Percentiles rank a stretch among this genome's conserved stretches.
Conservation (phyloP, 208 protist genomes). For the Histomonas meleagridis region DNA sequence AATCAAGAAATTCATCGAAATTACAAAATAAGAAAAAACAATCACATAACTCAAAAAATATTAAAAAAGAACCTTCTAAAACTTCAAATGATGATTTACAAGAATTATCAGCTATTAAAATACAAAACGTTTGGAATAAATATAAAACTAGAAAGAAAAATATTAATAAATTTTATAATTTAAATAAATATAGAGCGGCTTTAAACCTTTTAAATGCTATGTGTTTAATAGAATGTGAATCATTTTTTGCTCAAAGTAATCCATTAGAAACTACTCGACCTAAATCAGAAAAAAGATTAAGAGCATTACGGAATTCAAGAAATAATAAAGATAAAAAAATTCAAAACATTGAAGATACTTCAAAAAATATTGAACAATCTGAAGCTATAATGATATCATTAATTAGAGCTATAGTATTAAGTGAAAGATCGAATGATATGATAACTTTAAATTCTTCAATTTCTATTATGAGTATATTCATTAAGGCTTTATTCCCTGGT, state of each 20-base stretch:
- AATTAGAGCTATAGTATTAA: background rate
- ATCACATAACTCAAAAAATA: background rate
- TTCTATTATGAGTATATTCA: background rate
- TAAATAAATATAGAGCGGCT: constrained; percentile 7
- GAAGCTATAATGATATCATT: background rate
- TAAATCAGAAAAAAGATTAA: no score
- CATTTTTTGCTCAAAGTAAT: no score
- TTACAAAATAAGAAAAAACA: background rate
- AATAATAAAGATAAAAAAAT: background rate
- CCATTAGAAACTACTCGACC: no score
- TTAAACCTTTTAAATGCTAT: background rate
- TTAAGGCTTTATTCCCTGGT: background rate
- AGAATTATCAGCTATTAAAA: background rate
- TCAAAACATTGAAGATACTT: background rate
- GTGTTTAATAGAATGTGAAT: background rate
- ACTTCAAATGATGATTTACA: background rate
- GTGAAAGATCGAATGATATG: background rate
- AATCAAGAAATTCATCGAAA: background rate
- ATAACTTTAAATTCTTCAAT: background rate
- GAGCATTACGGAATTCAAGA: no score
- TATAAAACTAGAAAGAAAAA: background rate
- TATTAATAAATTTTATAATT: background rate
- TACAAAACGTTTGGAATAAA: background rate
- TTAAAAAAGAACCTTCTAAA: no score
- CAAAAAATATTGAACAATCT: background rate